Evolutionary conservation across 768 basidiomycete species (phyloP).

Genomic region (Rhizopogon sp.): DNA sequence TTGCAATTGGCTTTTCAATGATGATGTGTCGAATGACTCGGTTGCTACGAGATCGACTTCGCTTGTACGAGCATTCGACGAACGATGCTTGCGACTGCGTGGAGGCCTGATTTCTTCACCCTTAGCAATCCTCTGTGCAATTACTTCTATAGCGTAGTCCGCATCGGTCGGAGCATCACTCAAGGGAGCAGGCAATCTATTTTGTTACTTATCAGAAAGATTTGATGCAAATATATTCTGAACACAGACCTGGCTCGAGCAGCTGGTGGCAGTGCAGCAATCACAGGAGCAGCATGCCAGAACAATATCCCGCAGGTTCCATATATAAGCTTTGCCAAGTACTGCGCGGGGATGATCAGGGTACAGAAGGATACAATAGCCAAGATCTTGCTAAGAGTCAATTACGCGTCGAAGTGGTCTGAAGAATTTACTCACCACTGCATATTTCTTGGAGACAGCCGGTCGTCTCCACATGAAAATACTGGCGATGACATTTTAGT

Average conservation of each 20-base stretch:
- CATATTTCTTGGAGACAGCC: constrained; percentile 43
- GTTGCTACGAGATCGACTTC: not conserved
- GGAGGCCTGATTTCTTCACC: constrained; percentile 45
- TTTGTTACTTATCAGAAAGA: not conserved
- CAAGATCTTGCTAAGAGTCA: constrained; percentile 24
- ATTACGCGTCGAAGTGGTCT: constrained; percentile 2
- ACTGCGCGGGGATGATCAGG: constrained; percentile 43
- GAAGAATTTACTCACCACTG: constrained; percentile 31
- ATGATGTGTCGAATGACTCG: not conserved
- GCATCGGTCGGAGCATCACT: constrained; percentile 58
- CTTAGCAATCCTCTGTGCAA: constrained; percentile 51
- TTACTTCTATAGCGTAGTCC: constrained; percentile 67
- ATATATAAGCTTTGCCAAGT: constrained; percentile 43
- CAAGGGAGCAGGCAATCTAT: constrained; percentile 44
- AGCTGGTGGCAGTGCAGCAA: constrained; percentile 43
- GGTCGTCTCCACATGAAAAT: constrained; percentile 67
- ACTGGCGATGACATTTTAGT: constrained; percentile 26
- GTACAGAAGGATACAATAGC: constrained; percentile 34
- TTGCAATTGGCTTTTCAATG: not conserved
- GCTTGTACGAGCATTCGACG: constrained; percentile 10
- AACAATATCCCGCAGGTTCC: constrained; percentile 47
- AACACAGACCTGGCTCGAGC: constrained; percentile 41
- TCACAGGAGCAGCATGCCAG: constrained; percentile 59
- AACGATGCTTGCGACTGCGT: constrained; percentile 14
- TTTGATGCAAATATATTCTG: not conserved